Base-by-base conservation (phyloP, 1,284 basidiomycete genomes). In the Clitocybe nebularis region DNA sequence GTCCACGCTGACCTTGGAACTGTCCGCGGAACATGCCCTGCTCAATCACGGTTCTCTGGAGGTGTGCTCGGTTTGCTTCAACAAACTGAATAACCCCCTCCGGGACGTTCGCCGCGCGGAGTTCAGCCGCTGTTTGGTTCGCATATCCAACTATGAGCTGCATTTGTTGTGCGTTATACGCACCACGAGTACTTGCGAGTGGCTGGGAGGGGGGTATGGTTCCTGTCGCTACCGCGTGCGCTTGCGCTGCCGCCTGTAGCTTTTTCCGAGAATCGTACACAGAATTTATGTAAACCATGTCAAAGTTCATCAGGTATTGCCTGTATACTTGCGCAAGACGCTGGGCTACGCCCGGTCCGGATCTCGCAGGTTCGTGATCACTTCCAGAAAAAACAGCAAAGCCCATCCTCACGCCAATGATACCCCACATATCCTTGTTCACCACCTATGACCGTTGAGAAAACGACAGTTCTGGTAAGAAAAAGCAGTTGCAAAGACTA, bases 321-420 rank as follows among this genome's bases (percentile, higher is more conserved):
- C 73, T 72, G 60, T 88, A 88, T 20, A 80, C 63, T 43, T 75
- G 69, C 1, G 72, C 69, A 5, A 89, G 61, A 11, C 76, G 76
- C 34, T 74, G 70, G 0, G 81, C 84, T 24, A 77, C 67, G 10
- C 57, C 76, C 3, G 82, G 82, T 2, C 75, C 78, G 11, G 72
- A 72, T 47, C 72, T 77, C 2, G 74, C 65, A 6, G 81, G 80
- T 45, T 82, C 75, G 1, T 62, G 56, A 2, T 75, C 75, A 7
- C 60, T 74, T 2, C 69, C 79, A 2, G 77, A 75, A 47, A 85
- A 80, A 38, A 77, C 68, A 2, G 79, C 68, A 51, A 81, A 79
- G 5, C 79, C 80, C 56, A 89, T 64, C 26, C 71, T 72, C 9
- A 70, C 84, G 8, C 75, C 85, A 46, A 89, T 75, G 34, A 79